Evolutionary conservation across 1,284 basidiomycete species (phyloP).

Genomic region (Taiwanofungus camphoratus): DNA sequence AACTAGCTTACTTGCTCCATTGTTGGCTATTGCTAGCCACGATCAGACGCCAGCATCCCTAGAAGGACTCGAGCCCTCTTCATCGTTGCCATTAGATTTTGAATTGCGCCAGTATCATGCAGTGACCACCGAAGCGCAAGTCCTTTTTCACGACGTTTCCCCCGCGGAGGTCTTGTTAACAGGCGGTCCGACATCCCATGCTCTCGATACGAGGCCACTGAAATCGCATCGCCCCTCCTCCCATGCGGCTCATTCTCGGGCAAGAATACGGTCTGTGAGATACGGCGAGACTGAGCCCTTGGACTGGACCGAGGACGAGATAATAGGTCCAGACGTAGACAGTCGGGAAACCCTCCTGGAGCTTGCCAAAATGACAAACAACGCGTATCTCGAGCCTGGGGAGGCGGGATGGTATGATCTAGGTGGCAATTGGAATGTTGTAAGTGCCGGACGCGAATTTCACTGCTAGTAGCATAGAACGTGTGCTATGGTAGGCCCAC

Average conservation of each 20-base stretch:
- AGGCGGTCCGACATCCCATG: slow-evolving; percentile 22
- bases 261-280: slow-evolving; percentile 44
- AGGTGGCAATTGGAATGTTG: slow-evolving; percentile 56
- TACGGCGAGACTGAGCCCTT: slow-evolving; percentile 42
- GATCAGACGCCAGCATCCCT: background rate
- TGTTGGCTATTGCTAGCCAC: slow-evolving; percentile 12
- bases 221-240: slow-evolving; percentile 47
- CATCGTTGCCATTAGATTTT: slow-evolving; percentile 35
- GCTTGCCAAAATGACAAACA: slow-evolving; percentile 92
- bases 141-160: slow-evolving; percentile 55
- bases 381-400: slow-evolving; percentile 72
- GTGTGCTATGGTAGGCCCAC: no score
- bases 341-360: slow-evolving; percentile 73
- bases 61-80: background rate
- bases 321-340: slow-evolving; percentile 66
- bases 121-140: slow-evolving; percentile 44
- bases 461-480: no score
- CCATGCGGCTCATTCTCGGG: slow-evolving; percentile 41
- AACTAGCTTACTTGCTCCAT: slow-evolving; percentile 17
- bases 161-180: slow-evolving; percentile 14
- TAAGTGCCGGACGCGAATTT: no score
- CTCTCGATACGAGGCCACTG: slow-evolving; percentile 34
- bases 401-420: slow-evolving; percentile 78
- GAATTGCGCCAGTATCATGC: slow-evolving; percentile 66
- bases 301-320: slow-evolving; percentile 59